Evolutionary conservation across 164 flowering plant species (phyloP).

Genomic region (Amborella trichopoda): DNA sequence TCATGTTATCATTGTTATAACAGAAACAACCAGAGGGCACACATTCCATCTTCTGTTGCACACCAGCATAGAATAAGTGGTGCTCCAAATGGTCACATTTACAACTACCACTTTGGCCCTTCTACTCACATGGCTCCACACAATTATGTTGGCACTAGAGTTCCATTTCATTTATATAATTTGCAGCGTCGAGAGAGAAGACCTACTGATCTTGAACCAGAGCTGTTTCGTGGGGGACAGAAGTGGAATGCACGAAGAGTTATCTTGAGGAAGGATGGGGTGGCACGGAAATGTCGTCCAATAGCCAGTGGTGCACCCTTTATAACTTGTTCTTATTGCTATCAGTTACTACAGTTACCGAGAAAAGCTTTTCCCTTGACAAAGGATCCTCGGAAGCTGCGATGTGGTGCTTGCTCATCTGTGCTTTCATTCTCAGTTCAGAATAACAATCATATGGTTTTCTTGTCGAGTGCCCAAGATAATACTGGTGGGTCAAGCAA

Average conservation of each 20-base stretch:
- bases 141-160: constrained; percentile 15
- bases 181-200: constrained; percentile 24
- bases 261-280: too few species aligned
- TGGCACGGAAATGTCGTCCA: constrained; percentile 32
- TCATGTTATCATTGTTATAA: constrained; percentile 46
- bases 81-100: constrained; percentile 17
- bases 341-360: constrained; percentile 52
- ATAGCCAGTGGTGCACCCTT: constrained; percentile 77
- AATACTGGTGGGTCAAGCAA: constrained; percentile 12
- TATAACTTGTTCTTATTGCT: constrained; percentile 59
- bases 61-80: constrained; percentile 20
- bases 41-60: constrained; percentile 20
- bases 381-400: constrained; percentile 30
- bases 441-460: constrained; percentile 28
- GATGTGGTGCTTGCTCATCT: constrained; percentile 64
- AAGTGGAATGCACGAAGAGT: constrained; percentile 16
- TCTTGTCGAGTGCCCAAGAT: constrained; percentile 7
- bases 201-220: constrained; percentile 29
- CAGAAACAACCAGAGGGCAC: constrained; percentile 23
- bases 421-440: constrained; percentile 23
- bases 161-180: constrained; percentile 15
- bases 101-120: constrained; percentile 18
- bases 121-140: too few species aligned
- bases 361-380: constrained; percentile 16
- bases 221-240: background rate